Evolutionary conservation across 768 basidiomycete species (phyloP), one percentile per base, ranked within the genome.

Genomic region (Boletus rubroflammeus): DNA sequence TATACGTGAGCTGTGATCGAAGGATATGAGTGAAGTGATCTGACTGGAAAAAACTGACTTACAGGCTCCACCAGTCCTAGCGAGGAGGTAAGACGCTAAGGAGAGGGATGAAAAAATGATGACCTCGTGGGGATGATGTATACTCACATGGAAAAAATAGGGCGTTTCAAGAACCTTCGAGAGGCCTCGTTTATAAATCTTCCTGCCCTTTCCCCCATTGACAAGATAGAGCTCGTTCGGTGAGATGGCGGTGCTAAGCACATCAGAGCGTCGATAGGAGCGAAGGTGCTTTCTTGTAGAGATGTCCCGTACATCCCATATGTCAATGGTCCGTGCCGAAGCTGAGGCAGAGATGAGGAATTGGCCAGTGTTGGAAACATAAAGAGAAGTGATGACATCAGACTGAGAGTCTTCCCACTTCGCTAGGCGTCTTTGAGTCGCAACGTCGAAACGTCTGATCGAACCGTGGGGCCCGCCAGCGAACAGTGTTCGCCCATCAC

Each of bases 1-100:
- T 31, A 29, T 54, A 56, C 2, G 50, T 61, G 7, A 64, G 49
- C 62, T 64, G 28, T n/a, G 25, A 0, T 7, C n/a, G 5, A 52
- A 3, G 19, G 8, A 45, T n/a, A 28, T 44, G 23, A 42, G 15
- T 26, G 14, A 32, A 15, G 23, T 2, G n/a, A 32, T 6, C 8
- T 7, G 19, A 15, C 10, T 6, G 21, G 4, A n/a, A 31, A 36
- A n/a, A 8, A 17, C 9, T 5, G 7, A 51, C 60, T 21, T 34
- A 63, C 21, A 15, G 11, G 40, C 7, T 41, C 23, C 40, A 3
- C 14, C 1, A 0, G 6, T 41, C 40, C 11, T 8, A 3, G 23
- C 3, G 21, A 21, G 10, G 23, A 6, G 8, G 19, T 23, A 6
- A 41, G 19, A 15, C 21, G 7, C 40, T 41, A 15, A 14, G 3